These are phyloP conservation scores for Venturia carpophila DNA, from an alignment of 2,329 filamentous ascomycete genomes.

Conservation along the genomic window DNA sequence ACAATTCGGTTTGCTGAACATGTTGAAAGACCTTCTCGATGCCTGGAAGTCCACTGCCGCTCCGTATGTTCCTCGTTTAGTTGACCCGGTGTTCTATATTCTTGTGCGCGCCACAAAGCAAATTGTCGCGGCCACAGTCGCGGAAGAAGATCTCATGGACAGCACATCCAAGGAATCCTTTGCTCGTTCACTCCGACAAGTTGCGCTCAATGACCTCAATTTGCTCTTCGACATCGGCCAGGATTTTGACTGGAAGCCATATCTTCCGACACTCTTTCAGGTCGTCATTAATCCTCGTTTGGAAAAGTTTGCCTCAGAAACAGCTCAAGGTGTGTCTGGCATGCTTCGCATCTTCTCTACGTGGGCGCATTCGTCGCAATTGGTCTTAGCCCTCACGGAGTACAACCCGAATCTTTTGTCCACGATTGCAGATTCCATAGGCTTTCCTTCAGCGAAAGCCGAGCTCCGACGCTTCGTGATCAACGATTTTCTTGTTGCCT, in stretches of 20 bases:
- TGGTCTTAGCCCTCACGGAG: slow-evolving; percentile 60
- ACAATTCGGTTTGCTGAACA: slow-evolving; percentile 85
- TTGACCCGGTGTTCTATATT: slow-evolving; percentile 76
- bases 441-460: slow-evolving; percentile 67
- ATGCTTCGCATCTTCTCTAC: slow-evolving; percentile 72
- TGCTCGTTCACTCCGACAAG: slow-evolving; percentile 57
- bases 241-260: slow-evolving; percentile 63
- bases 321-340: slow-evolving; percentile 79
- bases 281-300: slow-evolving; percentile 72
- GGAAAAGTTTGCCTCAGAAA: slow-evolving; percentile 72
- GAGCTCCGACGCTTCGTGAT: slow-evolving; percentile 80
- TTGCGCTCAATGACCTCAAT: slow-evolving; percentile 74
- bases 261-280: slow-evolving; percentile 61
- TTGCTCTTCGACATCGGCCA: slow-evolving; percentile 68
- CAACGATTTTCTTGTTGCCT: slow-evolving; percentile 60
- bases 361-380: slow-evolving; percentile 63
- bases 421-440: slow-evolving; percentile 65
- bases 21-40: slow-evolving; percentile 79
- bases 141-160: slow-evolving; percentile 23
- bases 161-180: slow-evolving; percentile 45
- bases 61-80: slow-evolving; percentile 58
- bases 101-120: slow-evolving; percentile 51
- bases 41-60: slow-evolving; percentile 69
- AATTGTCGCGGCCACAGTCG: background rate
- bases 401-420: slow-evolving; percentile 54